Evolutionary conservation across 169 alveolate genomes (phyloP).

Genomic region (Cryptosporidium ryanae): DNA sequence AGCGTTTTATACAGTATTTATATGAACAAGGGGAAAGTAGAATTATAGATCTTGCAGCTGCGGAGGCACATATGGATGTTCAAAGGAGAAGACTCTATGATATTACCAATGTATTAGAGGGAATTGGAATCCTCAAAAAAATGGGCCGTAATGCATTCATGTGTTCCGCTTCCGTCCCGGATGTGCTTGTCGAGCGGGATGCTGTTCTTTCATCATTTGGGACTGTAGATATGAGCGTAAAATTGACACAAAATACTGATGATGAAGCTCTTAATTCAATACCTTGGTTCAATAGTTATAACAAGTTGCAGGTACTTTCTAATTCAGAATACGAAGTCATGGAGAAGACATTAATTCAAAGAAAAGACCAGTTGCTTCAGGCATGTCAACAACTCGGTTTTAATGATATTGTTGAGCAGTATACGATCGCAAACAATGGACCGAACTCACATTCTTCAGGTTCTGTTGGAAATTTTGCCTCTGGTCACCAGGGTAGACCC

Average conservation of each 20-base stretch:
- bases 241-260: conserved; percentile 33
- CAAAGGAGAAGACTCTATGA: conserved; percentile 88
- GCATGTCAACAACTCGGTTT: conserved; percentile 72
- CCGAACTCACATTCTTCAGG: conserved; percentile 41
- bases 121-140: conserved; percentile 80
- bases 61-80: conserved; percentile 79
- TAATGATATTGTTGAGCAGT: conserved; percentile 69
- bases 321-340: conserved; percentile 63
- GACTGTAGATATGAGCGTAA: conserved; percentile 71
- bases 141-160: conserved; percentile 75
- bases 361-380: conserved; percentile 67
- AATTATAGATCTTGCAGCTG: conserved; percentile 69
- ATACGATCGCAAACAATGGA: conserved; percentile 55
- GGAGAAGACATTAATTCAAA: conserved; percentile 71
- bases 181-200: conserved; percentile 72
- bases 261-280: conserved; percentile 26
- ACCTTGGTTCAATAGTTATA: conserved; percentile 71
- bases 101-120: conserved; percentile 89
- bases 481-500: conserved; percentile 35
- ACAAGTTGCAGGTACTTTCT: conserved; percentile 57
- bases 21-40: conserved; percentile 73
- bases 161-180: conserved; percentile 75
- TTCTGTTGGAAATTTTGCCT: conserved; percentile 34
- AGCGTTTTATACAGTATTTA: conserved; percentile 62
- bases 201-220: conserved; percentile 74